Evolutionary conservation across 1,284 basidiomycete genomes (phyloP).

Genomic region (Ceratobasidium sp.): DNA sequence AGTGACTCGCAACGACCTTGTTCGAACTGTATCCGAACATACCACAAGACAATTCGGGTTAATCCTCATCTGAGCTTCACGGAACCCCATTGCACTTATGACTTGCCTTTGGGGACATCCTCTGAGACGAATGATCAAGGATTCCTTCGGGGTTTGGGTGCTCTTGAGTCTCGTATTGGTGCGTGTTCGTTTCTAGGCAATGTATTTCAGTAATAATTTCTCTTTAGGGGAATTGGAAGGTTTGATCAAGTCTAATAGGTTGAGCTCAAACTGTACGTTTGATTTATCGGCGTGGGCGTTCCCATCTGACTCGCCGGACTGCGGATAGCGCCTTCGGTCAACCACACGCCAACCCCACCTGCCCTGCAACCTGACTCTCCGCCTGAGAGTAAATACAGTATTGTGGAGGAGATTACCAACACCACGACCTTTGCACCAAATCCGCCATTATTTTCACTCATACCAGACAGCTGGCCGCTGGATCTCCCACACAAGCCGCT

Average conservation of each 20-base stretch:
- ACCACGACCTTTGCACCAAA: too few relatives aligned
- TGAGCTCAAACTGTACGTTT: too few relatives aligned
- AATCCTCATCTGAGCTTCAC: constrained; percentile 23
- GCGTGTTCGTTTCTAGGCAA: background rate
- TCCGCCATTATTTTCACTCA: background rate
- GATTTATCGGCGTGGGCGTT: too few relatives aligned
- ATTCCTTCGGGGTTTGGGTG: background rate
- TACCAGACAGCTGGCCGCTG: constrained; percentile 17
- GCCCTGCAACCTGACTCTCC: too few relatives aligned
- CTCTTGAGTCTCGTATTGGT: constrained; percentile 30
- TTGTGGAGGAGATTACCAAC: too few relatives aligned
- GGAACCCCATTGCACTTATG: constrained; percentile 37
- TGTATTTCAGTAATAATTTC: background rate
- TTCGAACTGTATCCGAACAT: constrained; percentile 25
- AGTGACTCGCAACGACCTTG: constrained; percentile 37
- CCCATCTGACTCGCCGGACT: too few relatives aligned
- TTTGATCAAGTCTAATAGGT: too few relatives aligned
- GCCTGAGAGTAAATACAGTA: too few relatives aligned
- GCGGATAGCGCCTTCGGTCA: too few relatives aligned
- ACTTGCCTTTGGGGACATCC: background rate
- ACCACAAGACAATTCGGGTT: constrained; percentile 34
- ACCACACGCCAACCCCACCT: too few relatives aligned
- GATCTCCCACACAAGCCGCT: constrained; percentile 28
- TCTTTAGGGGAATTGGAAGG: constrained; percentile 28
- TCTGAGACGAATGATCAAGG: background rate